Percentiles rank a stretch among this genome's conserved stretches.
These are phyloP conservation scores for Aristolochia fimbriata DNA, from an alignment of 164 flowering plant genomes.

Conservation along the genomic window DNA sequence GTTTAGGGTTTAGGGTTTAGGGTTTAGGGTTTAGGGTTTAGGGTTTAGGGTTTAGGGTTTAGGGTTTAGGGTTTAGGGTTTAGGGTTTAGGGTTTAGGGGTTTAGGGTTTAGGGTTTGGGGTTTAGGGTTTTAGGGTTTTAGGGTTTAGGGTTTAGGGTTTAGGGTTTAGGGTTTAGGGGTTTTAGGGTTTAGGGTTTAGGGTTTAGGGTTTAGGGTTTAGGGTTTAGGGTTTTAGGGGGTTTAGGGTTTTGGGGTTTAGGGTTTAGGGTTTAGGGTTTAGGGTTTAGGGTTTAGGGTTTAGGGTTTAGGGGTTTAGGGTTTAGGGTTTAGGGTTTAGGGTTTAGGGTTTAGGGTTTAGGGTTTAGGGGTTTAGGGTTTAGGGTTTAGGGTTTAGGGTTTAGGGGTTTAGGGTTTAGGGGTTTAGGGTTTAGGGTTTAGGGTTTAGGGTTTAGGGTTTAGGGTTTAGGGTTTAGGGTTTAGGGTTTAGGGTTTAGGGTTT, in stretches of 20 bases:
- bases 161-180: neutral
- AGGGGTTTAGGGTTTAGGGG: constrained; percentile 1
- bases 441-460: no score
- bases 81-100: no score
- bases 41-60: no score
- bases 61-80: no score
- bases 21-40: neutral
- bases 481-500: no score
- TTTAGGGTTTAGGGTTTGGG: no score
- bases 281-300: constrained; percentile 3
- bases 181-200: neutral
- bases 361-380: constrained; percentile 3
- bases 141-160: no score
- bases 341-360: constrained; percentile 1
- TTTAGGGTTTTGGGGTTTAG: neutral
- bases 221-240: neutral
- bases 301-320: constrained; percentile 1
- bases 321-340: neutral
- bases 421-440: neutral
- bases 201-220: neutral
- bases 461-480: no score
- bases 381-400: neutral
- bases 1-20: constrained; percentile 1
- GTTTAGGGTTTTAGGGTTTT: neutral
- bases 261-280: constrained; percentile 2